These are phyloP conservation scores for Populus tremula DNA, from an alignment of 345 rosid genomes.

Conservation along the genomic window DNA sequence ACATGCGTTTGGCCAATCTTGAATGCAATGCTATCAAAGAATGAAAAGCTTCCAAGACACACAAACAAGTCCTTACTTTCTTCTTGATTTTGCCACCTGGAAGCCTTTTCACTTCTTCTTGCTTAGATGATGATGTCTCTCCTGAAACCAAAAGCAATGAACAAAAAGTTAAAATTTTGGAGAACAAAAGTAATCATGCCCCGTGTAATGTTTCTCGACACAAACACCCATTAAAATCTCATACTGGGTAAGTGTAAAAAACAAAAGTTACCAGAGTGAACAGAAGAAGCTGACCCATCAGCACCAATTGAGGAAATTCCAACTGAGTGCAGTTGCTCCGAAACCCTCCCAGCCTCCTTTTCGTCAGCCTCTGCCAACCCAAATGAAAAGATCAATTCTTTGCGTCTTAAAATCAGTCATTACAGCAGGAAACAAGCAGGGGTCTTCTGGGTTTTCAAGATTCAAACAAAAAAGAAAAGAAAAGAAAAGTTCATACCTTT, in stretches of 20 bases:
- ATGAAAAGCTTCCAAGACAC: not conserved
- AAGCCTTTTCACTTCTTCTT: slow-evolving; percentile 82
- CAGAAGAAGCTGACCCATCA: slow-evolving; percentile 50
- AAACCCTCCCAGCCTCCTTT: slow-evolving; percentile 58
- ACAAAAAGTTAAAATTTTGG: not conserved
- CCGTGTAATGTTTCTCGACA: not conserved
- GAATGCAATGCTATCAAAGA: not conserved
- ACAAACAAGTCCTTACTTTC: slow-evolving; percentile 53
- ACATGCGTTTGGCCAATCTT: not conserved
- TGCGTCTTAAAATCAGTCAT: not conserved
- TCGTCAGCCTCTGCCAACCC: slow-evolving; percentile 51
- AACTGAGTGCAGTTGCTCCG: slow-evolving; percentile 62
- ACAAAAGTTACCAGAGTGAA: slow-evolving; percentile 25
- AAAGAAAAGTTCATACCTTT: slow-evolving; percentile 40
- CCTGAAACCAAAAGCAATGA: slow-evolving; percentile 26
- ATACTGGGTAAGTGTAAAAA: not conserved
- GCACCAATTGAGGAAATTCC: slow-evolving; percentile 59
- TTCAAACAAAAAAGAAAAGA: not conserved
- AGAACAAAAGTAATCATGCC: not conserved
- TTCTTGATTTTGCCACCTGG: slow-evolving; percentile 94
- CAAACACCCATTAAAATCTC: not conserved
- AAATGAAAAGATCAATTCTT: not conserved
- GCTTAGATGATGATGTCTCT: slow-evolving; percentile 43
- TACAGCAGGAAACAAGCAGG: not conserved
- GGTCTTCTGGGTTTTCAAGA: not conserved